Conservation (phyloP, 192 early-diverging fungal genomes). For the Coemansia sp. region DNA sequence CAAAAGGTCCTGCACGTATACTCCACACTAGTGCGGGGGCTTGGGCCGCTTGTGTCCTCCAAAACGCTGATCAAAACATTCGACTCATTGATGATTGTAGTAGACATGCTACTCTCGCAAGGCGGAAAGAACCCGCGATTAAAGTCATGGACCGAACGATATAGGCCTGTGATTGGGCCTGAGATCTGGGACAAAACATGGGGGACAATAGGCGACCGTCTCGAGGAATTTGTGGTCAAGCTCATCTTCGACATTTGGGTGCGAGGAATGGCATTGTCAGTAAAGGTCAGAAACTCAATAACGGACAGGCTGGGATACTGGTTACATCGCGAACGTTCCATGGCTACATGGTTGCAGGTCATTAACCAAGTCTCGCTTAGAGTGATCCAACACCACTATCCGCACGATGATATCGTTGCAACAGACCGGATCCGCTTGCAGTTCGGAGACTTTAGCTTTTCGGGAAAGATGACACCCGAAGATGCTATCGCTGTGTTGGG, state of each 20-base stretch:
- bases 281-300: slow-evolving; percentile 33
- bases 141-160: slow-evolving; percentile 21
- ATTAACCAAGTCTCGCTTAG: slow-evolving; percentile 21
- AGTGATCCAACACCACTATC: slow-evolving; percentile 30
- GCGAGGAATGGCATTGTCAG: slow-evolving; percentile 27
- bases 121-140: slow-evolving; percentile 38
- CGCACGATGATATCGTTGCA: slow-evolving; percentile 13
- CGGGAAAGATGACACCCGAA: slow-evolving; percentile 5
- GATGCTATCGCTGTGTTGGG: slow-evolving; percentile 18
- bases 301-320: slow-evolving; percentile 27
- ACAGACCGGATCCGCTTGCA: slow-evolving; percentile 19
- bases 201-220: slow-evolving; percentile 46
- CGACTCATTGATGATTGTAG: slow-evolving; percentile 16
- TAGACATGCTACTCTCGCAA: slow-evolving; percentile 51
- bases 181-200: slow-evolving; percentile 50
- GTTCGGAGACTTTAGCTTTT: slow-evolving; percentile 29
- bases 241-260: slow-evolving; percentile 45
- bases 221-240: slow-evolving; percentile 40
- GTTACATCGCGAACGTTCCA: slow-evolving; percentile 35
- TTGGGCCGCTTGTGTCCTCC: slow-evolving; percentile 5
- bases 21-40: slow-evolving; percentile 32
- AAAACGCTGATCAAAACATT: slow-evolving; percentile 8
- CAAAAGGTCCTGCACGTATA: slow-evolving; percentile 33
- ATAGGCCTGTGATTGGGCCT: slow-evolving; percentile 24
- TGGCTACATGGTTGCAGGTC: slow-evolving; percentile 38